A percentile compares a stretch with the other conserved stretches of the same genome.
Evolutionary conservation across 371 early-diverging fungal genomes (phyloP).

Genomic region (Smittium mucronatum): DNA sequence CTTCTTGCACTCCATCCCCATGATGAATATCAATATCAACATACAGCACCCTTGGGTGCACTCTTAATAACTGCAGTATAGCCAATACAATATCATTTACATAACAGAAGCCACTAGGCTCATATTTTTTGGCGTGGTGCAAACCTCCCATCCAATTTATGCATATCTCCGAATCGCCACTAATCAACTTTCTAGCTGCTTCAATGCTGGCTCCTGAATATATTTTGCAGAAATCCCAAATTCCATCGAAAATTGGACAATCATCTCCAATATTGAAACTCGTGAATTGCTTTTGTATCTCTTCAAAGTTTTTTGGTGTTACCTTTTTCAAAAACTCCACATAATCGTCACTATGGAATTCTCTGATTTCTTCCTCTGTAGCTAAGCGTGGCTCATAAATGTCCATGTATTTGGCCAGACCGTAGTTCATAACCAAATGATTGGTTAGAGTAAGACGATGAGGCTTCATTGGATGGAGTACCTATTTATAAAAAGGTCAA

Average conservation of each 20-base stretch:
- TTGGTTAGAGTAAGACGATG: conserved; percentile 84
- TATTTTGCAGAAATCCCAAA: conserved; percentile 89
- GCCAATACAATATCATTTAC: conserved; percentile 91
- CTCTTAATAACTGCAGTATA: conserved; percentile 72
- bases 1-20: conserved; percentile 95
- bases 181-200: conserved; percentile 65
- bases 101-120: conserved; percentile 93
- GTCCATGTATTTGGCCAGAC: conserved; percentile 74
- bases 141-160: conserved; percentile 95
- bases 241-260: conserved; percentile 94
- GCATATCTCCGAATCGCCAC: conserved; percentile 63
- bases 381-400: conserved; percentile 83
- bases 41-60: conserved; percentile 74
- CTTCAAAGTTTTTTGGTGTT: conserved; percentile 75
- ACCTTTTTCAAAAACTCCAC: conserved; percentile 93
- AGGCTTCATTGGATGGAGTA: conserved; percentile 94
- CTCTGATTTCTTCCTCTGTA: conserved; percentile 86
- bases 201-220: conserved; percentile 81
- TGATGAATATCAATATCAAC: conserved; percentile 95
- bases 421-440: conserved; percentile 76
- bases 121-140: conserved; percentile 89
- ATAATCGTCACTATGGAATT: conserved; percentile 95
- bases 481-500: conserved; percentile 14
- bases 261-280: conserved; percentile 90
- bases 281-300: conserved; percentile 48